These are phyloP conservation scores for Colletotrichum trifolii DNA, from an alignment of 2,329 filamentous ascomycete species.

Conservation along the genomic window DNA sequence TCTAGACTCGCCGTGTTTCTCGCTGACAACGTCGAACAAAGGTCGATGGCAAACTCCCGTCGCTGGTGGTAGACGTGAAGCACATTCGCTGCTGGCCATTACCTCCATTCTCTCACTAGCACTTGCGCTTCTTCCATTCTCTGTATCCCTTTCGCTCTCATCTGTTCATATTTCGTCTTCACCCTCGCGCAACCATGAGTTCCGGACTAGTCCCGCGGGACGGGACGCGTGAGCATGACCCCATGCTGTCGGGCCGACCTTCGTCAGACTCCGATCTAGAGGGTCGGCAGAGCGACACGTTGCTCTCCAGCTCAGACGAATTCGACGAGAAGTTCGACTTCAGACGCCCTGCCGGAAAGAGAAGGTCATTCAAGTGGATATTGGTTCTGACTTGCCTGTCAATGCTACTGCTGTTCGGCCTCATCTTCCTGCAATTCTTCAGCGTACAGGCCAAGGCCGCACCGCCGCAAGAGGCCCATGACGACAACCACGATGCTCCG, in stretches of 20 bases:
- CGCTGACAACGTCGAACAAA: conserved; percentile 10
- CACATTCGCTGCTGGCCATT: conserved; percentile 4
- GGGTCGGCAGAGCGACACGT: conserved; percentile 22
- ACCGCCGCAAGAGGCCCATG: conserved; percentile 21
- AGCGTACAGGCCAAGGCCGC: conserved; percentile 22
- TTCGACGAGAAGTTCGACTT: conserved; percentile 21
- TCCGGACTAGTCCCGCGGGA: conserved; percentile 33
- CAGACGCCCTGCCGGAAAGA: conserved; percentile 16
- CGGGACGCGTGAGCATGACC: conserved; percentile 31
- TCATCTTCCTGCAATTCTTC: conserved; percentile 35
- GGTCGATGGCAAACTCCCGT: conserved; percentile 21
- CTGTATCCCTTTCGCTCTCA: conserved; percentile 6
- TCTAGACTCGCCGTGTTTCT: conserved; percentile 9
- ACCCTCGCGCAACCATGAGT: conserved; percentile 14
- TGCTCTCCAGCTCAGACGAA: conserved; percentile 17
- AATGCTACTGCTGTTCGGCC: conserved; percentile 26
- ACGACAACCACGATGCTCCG: conserved; percentile 13
- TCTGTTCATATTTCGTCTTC: not conserved
- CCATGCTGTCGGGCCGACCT: conserved; percentile 29
- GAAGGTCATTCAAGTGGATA: conserved; percentile 32
- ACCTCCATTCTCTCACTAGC: conserved; percentile 9
- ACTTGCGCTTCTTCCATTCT: not conserved
- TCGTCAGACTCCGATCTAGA: conserved; percentile 30
- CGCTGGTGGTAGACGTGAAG: conserved; percentile 5
- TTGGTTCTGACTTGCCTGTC: conserved; percentile 29